These are phyloP conservation scores for Sporothrix phasma DNA, from an alignment of 2,329 filamentous ascomycete genomes.

Conservation along the genomic window DNA sequence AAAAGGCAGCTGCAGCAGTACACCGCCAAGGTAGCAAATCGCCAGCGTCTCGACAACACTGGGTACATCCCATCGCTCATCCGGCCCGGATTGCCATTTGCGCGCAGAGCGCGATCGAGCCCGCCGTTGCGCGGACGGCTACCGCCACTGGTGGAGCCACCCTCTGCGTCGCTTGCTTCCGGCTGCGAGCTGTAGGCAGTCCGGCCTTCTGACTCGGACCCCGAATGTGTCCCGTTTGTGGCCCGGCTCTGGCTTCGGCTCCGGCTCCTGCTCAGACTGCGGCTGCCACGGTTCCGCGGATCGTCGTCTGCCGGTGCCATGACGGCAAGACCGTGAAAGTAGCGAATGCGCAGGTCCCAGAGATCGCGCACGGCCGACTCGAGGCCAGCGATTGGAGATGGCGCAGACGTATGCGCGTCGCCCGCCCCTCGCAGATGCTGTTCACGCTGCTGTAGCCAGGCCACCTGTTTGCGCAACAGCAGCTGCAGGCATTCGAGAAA, in stretches of 20 bases:
- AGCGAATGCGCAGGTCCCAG: constrained; percentile 61
- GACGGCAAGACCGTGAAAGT: constrained; percentile 44
- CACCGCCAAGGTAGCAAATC: constrained; percentile 67
- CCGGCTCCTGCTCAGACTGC: constrained; percentile 18
- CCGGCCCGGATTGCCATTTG: constrained; percentile 37
- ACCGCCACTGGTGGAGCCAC: constrained; percentile 5
- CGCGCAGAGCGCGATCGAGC: constrained; percentile 23
- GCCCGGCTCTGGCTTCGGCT: constrained; percentile 12
- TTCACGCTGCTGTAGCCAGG: constrained; percentile 59
- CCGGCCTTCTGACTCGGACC: constrained; percentile 10
- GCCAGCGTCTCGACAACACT: constrained; percentile 64
- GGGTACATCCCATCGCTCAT: constrained; percentile 48
- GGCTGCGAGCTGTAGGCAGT: constrained; percentile 18
- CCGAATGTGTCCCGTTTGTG: neutral
- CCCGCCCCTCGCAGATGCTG: constrained; percentile 38
- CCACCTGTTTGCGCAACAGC: constrained; percentile 69
- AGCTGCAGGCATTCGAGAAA: constrained; percentile 80
- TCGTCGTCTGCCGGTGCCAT: constrained; percentile 24
- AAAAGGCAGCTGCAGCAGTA: constrained; percentile 68
- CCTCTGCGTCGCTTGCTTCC: constrained; percentile 11
- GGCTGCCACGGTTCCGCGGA: constrained; percentile 5
- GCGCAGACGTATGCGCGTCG: neutral
- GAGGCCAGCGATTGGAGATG: constrained; percentile 48
- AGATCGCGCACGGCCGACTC: constrained; percentile 74
- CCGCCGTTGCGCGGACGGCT: neutral